Evolutionary conservation across 2,329 filamentous ascomycete genomes (phyloP).

Genomic region (Coniochaeta sp.): DNA sequence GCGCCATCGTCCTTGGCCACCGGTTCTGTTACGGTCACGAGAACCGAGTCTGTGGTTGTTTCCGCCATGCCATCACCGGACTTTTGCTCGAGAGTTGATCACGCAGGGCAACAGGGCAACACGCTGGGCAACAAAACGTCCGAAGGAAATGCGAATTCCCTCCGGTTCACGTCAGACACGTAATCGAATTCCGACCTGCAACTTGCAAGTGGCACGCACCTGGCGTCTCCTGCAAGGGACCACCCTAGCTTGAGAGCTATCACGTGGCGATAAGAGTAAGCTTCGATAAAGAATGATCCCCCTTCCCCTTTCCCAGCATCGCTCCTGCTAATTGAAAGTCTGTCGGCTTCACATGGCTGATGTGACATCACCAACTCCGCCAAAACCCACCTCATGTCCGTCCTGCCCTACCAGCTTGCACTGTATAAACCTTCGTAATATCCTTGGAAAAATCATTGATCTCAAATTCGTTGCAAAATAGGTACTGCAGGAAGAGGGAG

Average conservation of each 20-base stretch:
- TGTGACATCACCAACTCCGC: too few relatives aligned
- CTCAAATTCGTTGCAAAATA: too few relatives aligned
- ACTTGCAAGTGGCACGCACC: neutral
- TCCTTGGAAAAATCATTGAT: too few relatives aligned
- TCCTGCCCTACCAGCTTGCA: too few relatives aligned
- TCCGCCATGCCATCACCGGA: conserved; percentile 2
- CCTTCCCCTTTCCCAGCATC: too few relatives aligned
- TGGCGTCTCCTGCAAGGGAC: neutral
- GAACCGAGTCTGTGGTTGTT: conserved; percentile 4
- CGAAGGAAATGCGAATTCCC: neutral
- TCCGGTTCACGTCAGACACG: neutral
- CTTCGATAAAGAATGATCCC: too few relatives aligned
- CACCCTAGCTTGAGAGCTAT: neutral
- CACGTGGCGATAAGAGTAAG: neutral
- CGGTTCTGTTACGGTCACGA: neutral
- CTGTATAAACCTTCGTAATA: too few relatives aligned
- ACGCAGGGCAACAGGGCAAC: neutral
- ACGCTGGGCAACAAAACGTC: neutral
- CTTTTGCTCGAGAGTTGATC: neutral
- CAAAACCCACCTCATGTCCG: too few relatives aligned
- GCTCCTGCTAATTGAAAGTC: too few relatives aligned
- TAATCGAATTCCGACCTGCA: neutral
- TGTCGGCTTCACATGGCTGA: too few relatives aligned
- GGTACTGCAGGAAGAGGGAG: too few relatives aligned
- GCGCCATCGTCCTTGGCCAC: conserved; percentile 2